Evolutionary conservation across 2,329 filamentous ascomycete genomes (phyloP), one percentile per base, ranked within the genome.

Genomic region (Fusarium devonianum): DNA sequence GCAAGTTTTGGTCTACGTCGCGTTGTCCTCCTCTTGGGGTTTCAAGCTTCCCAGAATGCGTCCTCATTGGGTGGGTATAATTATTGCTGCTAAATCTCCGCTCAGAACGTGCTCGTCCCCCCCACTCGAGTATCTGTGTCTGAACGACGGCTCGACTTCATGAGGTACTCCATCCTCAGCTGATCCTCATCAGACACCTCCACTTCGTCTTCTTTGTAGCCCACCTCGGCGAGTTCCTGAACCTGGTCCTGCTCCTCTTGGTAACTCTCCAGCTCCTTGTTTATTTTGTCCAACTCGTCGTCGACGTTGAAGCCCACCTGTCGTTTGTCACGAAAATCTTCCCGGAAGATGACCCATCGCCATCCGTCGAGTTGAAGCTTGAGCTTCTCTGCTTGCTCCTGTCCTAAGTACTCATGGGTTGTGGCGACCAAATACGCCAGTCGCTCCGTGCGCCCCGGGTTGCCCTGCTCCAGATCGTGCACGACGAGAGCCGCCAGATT

Each of bases 381-480:
- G 9, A 54, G 47, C 10, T 30, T 43, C 1, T 47, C 26, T 14
- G 58, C 63, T 28, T 65, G 49, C 29, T 64, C 41, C 4, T 32
- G 37, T 19, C 63, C 63, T 8, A 73, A 41, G 64, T 69, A 73
- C 28, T 51, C 11, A n/a, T 44, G 36, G 33, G 40, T 48, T 30
- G 10, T 34, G 13, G 7, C 36, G 32, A 35, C 5, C 29, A 32
- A 14, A 18, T 32, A 32, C 2, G 5, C 23, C 22, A 74, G 41
- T 8, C 71, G 67, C 10, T 47, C 26, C 6, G 58, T 66, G 12
- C 71, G 64, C 3, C 73, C 74, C 16, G 45, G 47, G n/a, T 60
- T 53, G 5, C 72, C 71, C 25, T 50, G 49, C 22, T 69, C 66
- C 4, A 76, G 60, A 46, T 75, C 73, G 8, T 66, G 57, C 4